Conservation (phyloP, 2,329 filamentous ascomycete species). For the Aspergillus novofumigatus region DNA sequence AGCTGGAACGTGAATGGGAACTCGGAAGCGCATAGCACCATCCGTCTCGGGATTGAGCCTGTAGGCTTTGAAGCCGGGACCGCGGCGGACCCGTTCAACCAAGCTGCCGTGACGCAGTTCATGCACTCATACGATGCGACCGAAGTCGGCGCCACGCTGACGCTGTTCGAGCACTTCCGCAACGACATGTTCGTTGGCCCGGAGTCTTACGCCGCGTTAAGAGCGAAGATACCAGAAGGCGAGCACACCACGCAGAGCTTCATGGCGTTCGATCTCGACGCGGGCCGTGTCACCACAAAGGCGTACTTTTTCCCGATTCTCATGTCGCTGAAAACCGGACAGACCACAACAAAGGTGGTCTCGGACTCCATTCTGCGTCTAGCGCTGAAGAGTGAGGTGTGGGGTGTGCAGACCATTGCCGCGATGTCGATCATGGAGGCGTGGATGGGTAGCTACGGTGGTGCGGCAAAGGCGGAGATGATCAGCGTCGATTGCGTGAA, state of each 20-base stretch:
- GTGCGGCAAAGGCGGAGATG: neutral
- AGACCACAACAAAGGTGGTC: neutral
- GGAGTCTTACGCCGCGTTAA: neutral
- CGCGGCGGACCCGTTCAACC: slow-evolving; percentile 1
- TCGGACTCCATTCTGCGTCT: neutral
- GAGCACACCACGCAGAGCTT: neutral
- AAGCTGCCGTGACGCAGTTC: neutral
- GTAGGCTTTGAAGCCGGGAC: slow-evolving; percentile 1
- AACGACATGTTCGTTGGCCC: neutral
- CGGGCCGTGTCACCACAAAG: neutral
- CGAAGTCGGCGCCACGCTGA: neutral
- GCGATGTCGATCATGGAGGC: neutral
- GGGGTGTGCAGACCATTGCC: neutral
- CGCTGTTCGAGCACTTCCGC: slow-evolving; percentile 1
- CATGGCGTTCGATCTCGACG: neutral
- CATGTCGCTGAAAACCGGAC: neutral
- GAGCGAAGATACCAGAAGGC: neutral
- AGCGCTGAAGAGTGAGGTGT: neutral
- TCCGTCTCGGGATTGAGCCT: slow-evolving; percentile 4
- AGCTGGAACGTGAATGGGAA: slow-evolving; percentile 1
- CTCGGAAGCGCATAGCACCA: neutral
- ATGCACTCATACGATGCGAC: neutral
- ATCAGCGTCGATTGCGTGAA: neutral
- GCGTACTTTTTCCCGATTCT: neutral
- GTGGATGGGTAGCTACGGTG: neutral